Evolutionary conservation across 805 yeast species (phyloP).

Genomic region (Suhomyces faveliae): DNA sequence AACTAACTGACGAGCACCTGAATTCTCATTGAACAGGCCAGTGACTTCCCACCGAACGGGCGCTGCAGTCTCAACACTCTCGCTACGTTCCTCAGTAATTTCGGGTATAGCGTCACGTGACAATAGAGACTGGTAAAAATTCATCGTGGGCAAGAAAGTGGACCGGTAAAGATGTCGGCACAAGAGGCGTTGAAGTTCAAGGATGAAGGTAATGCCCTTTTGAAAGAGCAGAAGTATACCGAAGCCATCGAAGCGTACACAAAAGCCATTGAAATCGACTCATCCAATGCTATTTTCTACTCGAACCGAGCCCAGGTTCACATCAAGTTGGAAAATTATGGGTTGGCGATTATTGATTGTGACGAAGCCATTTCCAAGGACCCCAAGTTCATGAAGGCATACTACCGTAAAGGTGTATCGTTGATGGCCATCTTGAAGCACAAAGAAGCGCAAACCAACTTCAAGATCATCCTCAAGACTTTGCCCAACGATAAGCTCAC

Average conservation of each 20-base stretch:
- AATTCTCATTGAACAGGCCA: too few species aligned
- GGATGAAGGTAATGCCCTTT: conserved; percentile 67
- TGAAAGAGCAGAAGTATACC: conserved; percentile 62
- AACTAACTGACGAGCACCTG: too few species aligned
- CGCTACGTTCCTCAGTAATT: too few species aligned
- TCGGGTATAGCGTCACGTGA: neutral
- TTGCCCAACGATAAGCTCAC: conserved; percentile 74
- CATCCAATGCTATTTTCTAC: conserved; percentile 59
- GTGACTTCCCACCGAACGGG: too few species aligned
- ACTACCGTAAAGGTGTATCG: conserved; percentile 85
- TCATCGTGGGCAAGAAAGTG: neutral
- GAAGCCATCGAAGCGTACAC: conserved; percentile 73
- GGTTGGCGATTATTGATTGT: conserved; percentile 80
- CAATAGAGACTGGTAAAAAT: neutral
- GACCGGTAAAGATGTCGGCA: neutral
- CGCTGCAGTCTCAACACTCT: too few species aligned
- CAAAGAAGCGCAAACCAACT: conserved; percentile 69
- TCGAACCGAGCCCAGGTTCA: conserved; percentile 89
- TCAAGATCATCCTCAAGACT: conserved; percentile 56
- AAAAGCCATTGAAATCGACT: conserved; percentile 66
- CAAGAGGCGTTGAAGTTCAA: conserved; percentile 52
- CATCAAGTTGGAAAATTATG: conserved; percentile 82
- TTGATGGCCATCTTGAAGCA: conserved; percentile 72
- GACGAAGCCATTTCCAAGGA: conserved; percentile 67
- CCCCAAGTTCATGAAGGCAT: conserved; percentile 68